Conservation (phyloP, 2,329 filamentous ascomycete species). For the Lachnellula cervina region DNA sequence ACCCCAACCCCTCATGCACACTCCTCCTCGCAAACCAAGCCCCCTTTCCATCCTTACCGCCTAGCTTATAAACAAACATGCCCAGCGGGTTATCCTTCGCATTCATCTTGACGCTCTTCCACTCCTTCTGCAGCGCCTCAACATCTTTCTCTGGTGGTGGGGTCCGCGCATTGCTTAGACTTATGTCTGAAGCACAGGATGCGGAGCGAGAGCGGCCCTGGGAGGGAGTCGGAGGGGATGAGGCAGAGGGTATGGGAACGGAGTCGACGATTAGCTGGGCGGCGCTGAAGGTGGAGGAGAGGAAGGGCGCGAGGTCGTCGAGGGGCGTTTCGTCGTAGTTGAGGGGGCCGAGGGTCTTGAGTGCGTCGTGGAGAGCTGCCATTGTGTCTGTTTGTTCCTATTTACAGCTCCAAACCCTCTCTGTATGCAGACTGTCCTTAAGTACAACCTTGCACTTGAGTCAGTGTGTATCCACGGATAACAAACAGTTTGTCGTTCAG, state of each 20-base stretch:
- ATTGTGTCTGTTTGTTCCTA: slow-evolving; percentile 34
- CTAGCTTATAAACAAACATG: slow-evolving; percentile 75
- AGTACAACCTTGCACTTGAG: no score
- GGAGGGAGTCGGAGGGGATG: slow-evolving; percentile 39
- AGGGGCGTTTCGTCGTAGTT: slow-evolving; percentile 45
- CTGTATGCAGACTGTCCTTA: background rate
- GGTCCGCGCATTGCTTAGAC: slow-evolving; percentile 45
- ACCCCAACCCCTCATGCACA: slow-evolving; percentile 72
- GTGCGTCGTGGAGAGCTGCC: slow-evolving; percentile 53
- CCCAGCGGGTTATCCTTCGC: slow-evolving; percentile 69
- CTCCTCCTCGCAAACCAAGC: slow-evolving; percentile 87
- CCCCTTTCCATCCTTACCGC: slow-evolving; percentile 73
- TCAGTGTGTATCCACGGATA: no score
- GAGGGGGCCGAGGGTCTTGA: slow-evolving; percentile 52
- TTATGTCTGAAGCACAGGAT: slow-evolving; percentile 46
- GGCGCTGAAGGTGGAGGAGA: slow-evolving; percentile 57
- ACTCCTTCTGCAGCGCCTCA: slow-evolving; percentile 69
- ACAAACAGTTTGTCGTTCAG: background rate
- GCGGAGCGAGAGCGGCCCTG: slow-evolving; percentile 51
- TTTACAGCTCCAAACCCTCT: background rate
- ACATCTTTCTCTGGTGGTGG: slow-evolving; percentile 38
- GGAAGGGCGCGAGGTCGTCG: slow-evolving; percentile 48
- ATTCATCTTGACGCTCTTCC: slow-evolving; percentile 74
- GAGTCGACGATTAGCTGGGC: slow-evolving; percentile 72
- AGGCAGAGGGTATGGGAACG: slow-evolving; percentile 55